phyloP scores from a whole-genome alignment of 768 basidiomycete genomes.

The Pleurotus citrinopileatus region DNA sequence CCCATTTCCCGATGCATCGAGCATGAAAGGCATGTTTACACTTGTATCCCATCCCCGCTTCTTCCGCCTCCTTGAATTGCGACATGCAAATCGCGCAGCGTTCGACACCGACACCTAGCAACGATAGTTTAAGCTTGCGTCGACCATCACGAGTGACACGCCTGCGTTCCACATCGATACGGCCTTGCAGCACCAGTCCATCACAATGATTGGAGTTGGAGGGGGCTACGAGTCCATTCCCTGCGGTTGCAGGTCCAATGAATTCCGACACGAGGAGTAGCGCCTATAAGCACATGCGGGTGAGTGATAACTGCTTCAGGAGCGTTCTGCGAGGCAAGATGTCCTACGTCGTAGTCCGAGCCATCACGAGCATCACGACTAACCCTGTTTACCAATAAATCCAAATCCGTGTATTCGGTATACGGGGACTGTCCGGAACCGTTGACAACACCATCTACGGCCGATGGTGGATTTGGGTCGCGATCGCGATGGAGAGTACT shows the following conservation, averaged over 20 bases:
- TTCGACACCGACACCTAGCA: slow-evolving; percentile 62
- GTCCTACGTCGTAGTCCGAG: slow-evolving; percentile 64
- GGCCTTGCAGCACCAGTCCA: slow-evolving; percentile 29
- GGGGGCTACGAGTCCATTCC: slow-evolving; percentile 13
- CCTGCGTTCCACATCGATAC: slow-evolving; percentile 55
- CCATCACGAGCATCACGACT: slow-evolving; percentile 44
- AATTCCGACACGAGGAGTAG: slow-evolving; percentile 59
- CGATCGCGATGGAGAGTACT: slow-evolving; percentile 9
- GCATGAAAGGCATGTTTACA: slow-evolving; percentile 72
- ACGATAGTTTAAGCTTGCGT: slow-evolving; percentile 64
- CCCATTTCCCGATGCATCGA: slow-evolving; percentile 60
- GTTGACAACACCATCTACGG: slow-evolving; percentile 12
- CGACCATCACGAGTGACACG: slow-evolving; percentile 63
- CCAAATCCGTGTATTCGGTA: slow-evolving; percentile 57
- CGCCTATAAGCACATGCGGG: slow-evolving; percentile 34
- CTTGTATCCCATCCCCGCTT: slow-evolving; percentile 49
- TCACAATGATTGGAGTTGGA: slow-evolving; percentile 15
- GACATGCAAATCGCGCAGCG: slow-evolving; percentile 73
- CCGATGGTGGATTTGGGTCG: too few relatives aligned
- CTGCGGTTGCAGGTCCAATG: slow-evolving; percentile 47
- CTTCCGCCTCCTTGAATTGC: slow-evolving; percentile 61
- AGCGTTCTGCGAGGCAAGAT: slow-evolving; percentile 17
- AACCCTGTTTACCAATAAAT: slow-evolving; percentile 57
- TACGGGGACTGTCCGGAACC: slow-evolving; percentile 10
- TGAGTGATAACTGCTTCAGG: slow-evolving; percentile 13